Percentiles rank a stretch among this genome's conserved stretches.
Conservation (phyloP, 73 alveolate species). For the Stentor roeselii region DNA sequence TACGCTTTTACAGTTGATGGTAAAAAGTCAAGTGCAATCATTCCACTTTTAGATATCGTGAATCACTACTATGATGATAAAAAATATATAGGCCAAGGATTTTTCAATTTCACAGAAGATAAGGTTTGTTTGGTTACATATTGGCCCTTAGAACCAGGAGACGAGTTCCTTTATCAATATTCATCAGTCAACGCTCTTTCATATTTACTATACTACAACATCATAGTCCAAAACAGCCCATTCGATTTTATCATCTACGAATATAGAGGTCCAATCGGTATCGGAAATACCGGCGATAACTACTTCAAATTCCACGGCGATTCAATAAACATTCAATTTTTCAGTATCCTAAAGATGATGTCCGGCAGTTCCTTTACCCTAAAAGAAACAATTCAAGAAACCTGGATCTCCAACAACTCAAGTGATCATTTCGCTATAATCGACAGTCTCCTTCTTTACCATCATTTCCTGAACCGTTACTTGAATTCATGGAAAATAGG, state of each 20-base stretch:
- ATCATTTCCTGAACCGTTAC: no score
- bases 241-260: not conserved
- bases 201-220: no score
- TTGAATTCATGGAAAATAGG: not conserved
- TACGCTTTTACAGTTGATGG: not conserved
- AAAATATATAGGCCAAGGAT: no score
- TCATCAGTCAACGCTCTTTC: not conserved
- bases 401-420: no score
- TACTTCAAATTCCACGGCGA: not conserved
- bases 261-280: not conserved
- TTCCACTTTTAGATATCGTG: not conserved
- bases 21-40: not conserved
- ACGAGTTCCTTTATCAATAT: not conserved
- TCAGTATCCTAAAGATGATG: not conserved
- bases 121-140: not conserved
- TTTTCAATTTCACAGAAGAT: not conserved
- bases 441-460: not conserved
- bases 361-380: not conserved
- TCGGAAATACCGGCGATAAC: no score
- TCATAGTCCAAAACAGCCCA: not conserved
- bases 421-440: no score
- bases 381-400: not conserved
- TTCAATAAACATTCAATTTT: no score
- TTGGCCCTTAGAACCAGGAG: not conserved
- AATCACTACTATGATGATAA: not conserved